A percentile compares a stretch with the other conserved stretches of the same genome.
These are phyloP conservation scores for Fusarium coffeatum DNA, from an alignment of 2,329 filamentous ascomycete genomes.

Conservation along the genomic window DNA sequence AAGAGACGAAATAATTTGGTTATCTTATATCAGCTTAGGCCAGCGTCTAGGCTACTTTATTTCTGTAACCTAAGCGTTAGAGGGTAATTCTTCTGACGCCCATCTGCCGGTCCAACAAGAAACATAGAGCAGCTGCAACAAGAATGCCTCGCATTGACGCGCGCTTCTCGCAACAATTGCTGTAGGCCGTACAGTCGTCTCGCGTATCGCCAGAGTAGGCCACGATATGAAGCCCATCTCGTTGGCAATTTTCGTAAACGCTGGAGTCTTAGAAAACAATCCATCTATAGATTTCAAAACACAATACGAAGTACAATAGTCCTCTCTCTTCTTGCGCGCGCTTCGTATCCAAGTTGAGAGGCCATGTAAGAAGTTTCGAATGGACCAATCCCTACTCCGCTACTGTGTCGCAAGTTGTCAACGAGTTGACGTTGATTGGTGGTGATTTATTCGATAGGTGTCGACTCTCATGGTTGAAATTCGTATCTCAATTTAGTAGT, in stretches of 20 bases:
- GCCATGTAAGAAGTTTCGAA: neutral
- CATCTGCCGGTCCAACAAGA: neutral
- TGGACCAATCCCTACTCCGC: slow-evolving; percentile 2
- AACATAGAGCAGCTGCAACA: slow-evolving; percentile 15
- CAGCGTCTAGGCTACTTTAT: no score
- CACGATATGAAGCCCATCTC: slow-evolving; percentile 10
- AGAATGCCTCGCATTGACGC: slow-evolving; percentile 40
- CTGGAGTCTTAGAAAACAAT: neutral
- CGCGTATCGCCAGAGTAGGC: slow-evolving; percentile 17
- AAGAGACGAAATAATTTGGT: no score
- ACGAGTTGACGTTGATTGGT: slow-evolving; percentile 23
- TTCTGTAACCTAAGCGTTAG: no score
- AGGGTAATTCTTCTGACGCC: no score
- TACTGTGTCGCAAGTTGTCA: slow-evolving; percentile 11
- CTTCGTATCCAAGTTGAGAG: slow-evolving; percentile 17
- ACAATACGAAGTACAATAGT: neutral
- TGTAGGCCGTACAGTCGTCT: slow-evolving; percentile 2
- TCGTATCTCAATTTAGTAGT: slow-evolving; percentile 20
- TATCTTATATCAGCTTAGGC: no score
- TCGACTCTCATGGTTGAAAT: neutral
- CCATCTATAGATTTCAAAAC: neutral
- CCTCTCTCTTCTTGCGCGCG: slow-evolving; percentile 25
- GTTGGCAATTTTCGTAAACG: slow-evolving; percentile 10
- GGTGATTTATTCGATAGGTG: neutral
- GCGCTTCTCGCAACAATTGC: slow-evolving; percentile 28